Base-by-base conservation (phyloP, 2,329 filamentous ascomycete genomes). In the Pestalotiopsis sp. region DNA sequence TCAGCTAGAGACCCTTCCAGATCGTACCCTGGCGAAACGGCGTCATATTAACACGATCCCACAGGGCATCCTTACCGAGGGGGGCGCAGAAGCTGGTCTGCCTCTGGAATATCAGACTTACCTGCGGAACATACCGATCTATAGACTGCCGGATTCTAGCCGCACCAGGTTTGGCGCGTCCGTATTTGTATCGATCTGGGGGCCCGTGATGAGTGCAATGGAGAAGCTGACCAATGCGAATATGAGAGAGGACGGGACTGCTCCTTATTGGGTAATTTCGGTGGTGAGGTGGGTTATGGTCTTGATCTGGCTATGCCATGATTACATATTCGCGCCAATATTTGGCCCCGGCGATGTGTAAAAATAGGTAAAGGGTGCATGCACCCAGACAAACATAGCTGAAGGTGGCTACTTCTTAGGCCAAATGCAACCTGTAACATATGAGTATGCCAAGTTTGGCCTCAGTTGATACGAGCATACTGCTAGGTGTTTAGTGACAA, bases 251-350 rank as follows among this genome's bases (percentile, higher is more conserved):
- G 20, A 20, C 20, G 20, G 20, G 2, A 52, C 45, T 52, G 45
- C 45, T 17, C 45, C 45, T 52, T 2, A 20, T 17, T 52, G 45
- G 45, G 45, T 52, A 17, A 20, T 72, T 9, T 14, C 14, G 14
- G 31, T 70, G 14, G 69, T 72, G 12, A 61, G 67, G 36, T 12
- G 38, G 4, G 59, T 59, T 3, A 59, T 70, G 25, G 40, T 65
- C 27, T 9, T 38, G 4, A 69, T 70, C 65, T 72, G 67, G 70
- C 52, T 64, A 25, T 56, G 69, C 61, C 69, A 72, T 57, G 68
- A 71, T 57, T 67, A 61, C 23, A 40, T 71, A 11, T 66, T 68
- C 63, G 68, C 60, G 4, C 66, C 68, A 3, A 62, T 70, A 2
- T 70, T 66, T 59, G 69, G 69, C 5, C n/a, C 62, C 27, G 70